Evolutionary conservation across 2,329 filamentous ascomycete genomes (phyloP).

Genomic region (Blumeriella jaapii): DNA sequence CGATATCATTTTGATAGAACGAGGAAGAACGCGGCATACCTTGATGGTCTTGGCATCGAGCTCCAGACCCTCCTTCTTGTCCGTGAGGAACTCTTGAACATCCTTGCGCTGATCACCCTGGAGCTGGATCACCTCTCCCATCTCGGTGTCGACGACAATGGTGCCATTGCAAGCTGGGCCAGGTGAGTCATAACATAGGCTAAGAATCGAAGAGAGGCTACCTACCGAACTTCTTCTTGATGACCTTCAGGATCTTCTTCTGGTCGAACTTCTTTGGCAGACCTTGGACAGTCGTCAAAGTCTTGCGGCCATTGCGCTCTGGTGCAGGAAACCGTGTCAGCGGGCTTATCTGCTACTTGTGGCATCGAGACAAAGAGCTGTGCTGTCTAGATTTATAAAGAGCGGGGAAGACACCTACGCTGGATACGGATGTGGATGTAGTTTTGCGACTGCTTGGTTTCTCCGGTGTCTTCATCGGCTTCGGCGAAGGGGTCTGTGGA

Average conservation of each 20-base stretch:
- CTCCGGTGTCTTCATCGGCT: constrained; percentile 98
- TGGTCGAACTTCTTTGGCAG: constrained; percentile 98
- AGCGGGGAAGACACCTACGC: constrained; percentile 49
- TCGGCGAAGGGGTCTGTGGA: constrained; percentile 97
- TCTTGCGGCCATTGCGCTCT: constrained; percentile 99
- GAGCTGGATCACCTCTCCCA: constrained; percentile 99
- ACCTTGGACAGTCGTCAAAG: constrained; percentile 98
- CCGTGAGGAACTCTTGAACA: constrained; percentile 92
- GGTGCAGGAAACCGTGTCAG: constrained; percentile 32
- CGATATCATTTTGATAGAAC: background rate
- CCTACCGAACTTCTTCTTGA: constrained; percentile 98
- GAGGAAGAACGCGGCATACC: constrained; percentile 35
- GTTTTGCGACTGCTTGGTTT: constrained; percentile 90
- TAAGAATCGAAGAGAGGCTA: constrained; percentile 6
- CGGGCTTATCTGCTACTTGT: constrained; percentile 16
- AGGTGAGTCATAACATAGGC: constrained; percentile 2
- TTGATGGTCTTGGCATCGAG: constrained; percentile 97
- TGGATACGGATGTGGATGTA: constrained; percentile 99
- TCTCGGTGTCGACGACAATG: constrained; percentile 89
- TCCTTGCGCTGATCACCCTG: constrained; percentile 99
- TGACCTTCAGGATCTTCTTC: constrained; percentile 99
- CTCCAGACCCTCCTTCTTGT: constrained; percentile 90
- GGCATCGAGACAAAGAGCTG: constrained; percentile 10
- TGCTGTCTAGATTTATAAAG: constrained; percentile 5
- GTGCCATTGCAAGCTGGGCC: constrained; percentile 93